Evolutionary conservation across 495 filamentous ascomycete genomes (phyloP), one percentile per base, ranked within the genome.

Genomic region (Podospora pseudocomata): DNA sequence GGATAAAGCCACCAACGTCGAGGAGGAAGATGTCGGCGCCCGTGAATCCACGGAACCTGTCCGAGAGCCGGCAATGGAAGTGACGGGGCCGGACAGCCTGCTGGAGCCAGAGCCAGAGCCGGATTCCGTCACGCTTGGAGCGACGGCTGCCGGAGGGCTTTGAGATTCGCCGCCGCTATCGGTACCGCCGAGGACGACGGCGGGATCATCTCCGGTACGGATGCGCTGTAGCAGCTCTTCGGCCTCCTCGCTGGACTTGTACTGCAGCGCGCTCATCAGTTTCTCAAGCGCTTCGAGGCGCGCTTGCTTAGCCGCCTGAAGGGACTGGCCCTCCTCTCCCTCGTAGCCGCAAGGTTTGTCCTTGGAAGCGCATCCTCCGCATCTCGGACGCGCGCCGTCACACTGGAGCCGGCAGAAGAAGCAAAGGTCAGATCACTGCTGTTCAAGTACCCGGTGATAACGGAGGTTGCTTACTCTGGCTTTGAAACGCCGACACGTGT

Each of bases 321-420:
- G 70, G 6, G 75, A 77, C 56, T 77, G 75, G 60, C 75, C 74
- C 4, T 62, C 74, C 26, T 75, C 70, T 44, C 74, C 74, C n/a
- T 76, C 72, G 34, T 76, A 77, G 20, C 67, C 54, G 32, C 75
- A 77, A 6, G 65, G 59, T 15, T 64, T 58, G 2, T 54, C 55
- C 56, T 70, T 71, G 18, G 70, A 34, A 13, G 56, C 61, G 60
- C 75, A 77, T 11, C 61, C 68, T 13, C 71, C 63, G 63, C 75
- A 77, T 62, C 67, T 64, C 0, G 75, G 75, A 0, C 75, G 74
- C 26, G 56, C 67, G 53, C 75, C 74, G 58, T 77, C 75, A 20
- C 75, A 77, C 75, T 71, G 27, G n/a, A 60, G 49, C 19, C 61
- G 6, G 9, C 1, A 55, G 11, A 18, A 64, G 56, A 49, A 49